A percentile compares a stretch with the other conserved stretches of the same genome.
Evolutionary conservation across 2,329 filamentous ascomycete genomes (phyloP).

Genomic region (Acrocalymma vagum): DNA sequence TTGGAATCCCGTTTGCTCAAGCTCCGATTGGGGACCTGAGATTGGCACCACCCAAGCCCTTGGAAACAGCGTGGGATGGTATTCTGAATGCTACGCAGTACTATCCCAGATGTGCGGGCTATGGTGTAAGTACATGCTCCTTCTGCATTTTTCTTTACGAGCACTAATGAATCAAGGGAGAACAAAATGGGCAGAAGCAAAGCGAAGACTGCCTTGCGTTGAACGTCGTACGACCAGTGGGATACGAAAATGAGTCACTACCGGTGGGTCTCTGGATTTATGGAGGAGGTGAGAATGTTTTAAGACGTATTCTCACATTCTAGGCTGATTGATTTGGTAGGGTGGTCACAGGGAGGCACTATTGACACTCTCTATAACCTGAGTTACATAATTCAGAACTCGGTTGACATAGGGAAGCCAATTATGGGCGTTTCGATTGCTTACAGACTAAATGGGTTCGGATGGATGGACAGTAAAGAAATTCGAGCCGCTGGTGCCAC

Average conservation of each 20-base stretch:
- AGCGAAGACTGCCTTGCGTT: conserved; percentile 68
- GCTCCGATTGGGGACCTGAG: conserved; percentile 51
- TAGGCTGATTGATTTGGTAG: conserved; percentile 7
- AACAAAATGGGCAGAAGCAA: too few species aligned
- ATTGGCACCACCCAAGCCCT: conserved; percentile 56
- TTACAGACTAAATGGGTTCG: conserved; percentile 61
- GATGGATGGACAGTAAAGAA: conserved; percentile 62
- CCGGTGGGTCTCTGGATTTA: conserved; percentile 68
- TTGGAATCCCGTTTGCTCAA: conserved; percentile 57
- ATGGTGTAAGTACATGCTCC: too few species aligned
- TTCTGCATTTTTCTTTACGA: too few species aligned
- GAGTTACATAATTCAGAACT: conserved; percentile 61
- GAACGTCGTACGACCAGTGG: conserved; percentile 64
- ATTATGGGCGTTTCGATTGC: conserved; percentile 25
- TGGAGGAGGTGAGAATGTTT: conserved; percentile 53
- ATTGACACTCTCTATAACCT: conserved; percentile 64
- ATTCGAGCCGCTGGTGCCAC: conserved; percentile 50
- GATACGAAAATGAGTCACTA: conserved; percentile 52
- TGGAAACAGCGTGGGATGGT: conserved; percentile 51
- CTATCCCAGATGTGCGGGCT: conserved; percentile 26
- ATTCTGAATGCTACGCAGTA: conserved; percentile 46
- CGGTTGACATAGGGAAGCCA: conserved; percentile 22
- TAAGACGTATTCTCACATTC: conserved; percentile 38
- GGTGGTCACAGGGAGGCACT: conserved; percentile 45
- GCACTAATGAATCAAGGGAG: too few species aligned